Conservation (phyloP, 1,284 basidiomycete species). For the Rhizopogon hawkerae region DNA sequence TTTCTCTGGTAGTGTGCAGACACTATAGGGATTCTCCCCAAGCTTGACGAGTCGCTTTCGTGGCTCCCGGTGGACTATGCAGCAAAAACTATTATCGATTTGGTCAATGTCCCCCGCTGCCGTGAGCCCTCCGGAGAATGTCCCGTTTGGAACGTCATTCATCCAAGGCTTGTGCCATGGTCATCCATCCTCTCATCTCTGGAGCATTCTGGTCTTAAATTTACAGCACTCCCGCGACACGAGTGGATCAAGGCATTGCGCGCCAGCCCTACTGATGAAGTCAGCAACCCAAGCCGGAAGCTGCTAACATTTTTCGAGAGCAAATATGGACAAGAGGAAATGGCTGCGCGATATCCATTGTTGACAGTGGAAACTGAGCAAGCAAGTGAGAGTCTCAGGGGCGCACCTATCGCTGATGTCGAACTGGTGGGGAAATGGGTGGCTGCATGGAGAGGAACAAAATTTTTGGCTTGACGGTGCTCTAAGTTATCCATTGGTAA, state of each 20-base stretch:
- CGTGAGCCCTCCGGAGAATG: constrained; percentile 8
- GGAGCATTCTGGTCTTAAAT: constrained; percentile 32
- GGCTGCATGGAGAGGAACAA: constrained; percentile 24
- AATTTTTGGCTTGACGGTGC: constrained; percentile 20
- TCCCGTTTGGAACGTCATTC: constrained; percentile 43
- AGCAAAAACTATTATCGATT: constrained; percentile 42
- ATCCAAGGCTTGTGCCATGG: constrained; percentile 35
- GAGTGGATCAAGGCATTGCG: constrained; percentile 43
- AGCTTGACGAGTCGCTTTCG: constrained; percentile 35
- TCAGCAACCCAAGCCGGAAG: constrained; percentile 42
- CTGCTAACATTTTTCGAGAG: constrained; percentile 34
- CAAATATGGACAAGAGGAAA: constrained; percentile 22
- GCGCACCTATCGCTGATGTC: constrained; percentile 20
- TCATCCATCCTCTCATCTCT: constrained; percentile 37
- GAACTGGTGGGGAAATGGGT: constrained; percentile 31
- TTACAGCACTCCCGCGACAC: constrained; percentile 34
- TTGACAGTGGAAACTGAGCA: constrained; percentile 20
- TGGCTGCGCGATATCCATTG: constrained; percentile 14
- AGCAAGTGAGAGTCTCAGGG: constrained; percentile 21
- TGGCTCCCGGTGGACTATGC: constrained; percentile 58
- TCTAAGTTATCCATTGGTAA: no score
- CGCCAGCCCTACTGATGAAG: constrained; percentile 34
- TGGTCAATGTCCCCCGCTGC: constrained; percentile 26
- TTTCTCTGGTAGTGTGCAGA: constrained; percentile 30
- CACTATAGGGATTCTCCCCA: constrained; percentile 38